These are phyloP conservation scores for Aurinia saxatilis DNA, from an alignment of 345 rosid species.

Conservation along the genomic window DNA sequence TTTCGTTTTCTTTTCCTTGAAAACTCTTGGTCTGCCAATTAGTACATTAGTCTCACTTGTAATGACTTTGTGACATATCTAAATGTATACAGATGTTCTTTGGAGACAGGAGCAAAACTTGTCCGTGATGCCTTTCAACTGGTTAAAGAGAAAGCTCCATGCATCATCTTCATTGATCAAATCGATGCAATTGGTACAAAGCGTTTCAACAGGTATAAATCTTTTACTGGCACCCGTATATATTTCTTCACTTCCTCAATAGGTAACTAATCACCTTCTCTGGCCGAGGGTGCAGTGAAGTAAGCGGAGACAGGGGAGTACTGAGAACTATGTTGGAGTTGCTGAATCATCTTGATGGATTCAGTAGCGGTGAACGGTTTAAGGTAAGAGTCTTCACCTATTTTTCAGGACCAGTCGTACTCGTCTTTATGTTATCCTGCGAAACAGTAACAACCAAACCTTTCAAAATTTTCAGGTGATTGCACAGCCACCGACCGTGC, in stretches of 20 bases:
- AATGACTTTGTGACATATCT: background rate
- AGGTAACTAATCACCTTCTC: background rate
- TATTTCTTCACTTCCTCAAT: background rate
- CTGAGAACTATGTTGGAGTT: slow-evolving; percentile 98
- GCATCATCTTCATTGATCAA: slow-evolving; percentile 97
- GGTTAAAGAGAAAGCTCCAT: too few species aligned
- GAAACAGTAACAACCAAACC: background rate
- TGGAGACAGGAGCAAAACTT: slow-evolving; percentile 99
- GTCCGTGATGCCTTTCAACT: slow-evolving; percentile 99
- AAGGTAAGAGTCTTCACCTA: slow-evolving; percentile 43
- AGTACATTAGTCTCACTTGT: background rate
- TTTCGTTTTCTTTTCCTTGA: background rate
- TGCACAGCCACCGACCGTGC: slow-evolving; percentile 99
- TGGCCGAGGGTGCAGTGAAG: slow-evolving; percentile 67
- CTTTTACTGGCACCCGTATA: background rate
- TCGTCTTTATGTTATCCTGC: background rate
- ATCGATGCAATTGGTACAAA: slow-evolving; percentile 98
- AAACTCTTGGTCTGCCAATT: background rate
- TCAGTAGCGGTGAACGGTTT: too few species aligned
- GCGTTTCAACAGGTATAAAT: slow-evolving; percentile 82
- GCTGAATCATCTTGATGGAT: slow-evolving; percentile 98
- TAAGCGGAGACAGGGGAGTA: slow-evolving; percentile 98
- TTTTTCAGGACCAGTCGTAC: background rate
- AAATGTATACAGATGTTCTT: slow-evolving; percentile 75
- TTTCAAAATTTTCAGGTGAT: too few species aligned